Conservation (phyloP, 768 basidiomycete species). For the Pluteus cervinus region DNA sequence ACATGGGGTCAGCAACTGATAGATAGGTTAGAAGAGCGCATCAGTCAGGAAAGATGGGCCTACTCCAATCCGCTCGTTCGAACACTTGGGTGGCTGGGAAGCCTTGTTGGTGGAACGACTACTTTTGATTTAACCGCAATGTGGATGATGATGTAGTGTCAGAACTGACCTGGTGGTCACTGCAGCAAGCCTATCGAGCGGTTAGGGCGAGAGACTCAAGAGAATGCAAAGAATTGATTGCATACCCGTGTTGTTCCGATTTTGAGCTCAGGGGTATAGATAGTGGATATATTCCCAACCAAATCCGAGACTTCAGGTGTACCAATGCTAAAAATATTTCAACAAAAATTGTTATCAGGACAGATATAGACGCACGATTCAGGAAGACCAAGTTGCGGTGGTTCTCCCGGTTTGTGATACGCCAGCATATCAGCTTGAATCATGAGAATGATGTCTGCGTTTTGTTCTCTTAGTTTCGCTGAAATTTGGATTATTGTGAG, state of each 20-base stretch:
- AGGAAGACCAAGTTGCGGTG: constrained; percentile 79
- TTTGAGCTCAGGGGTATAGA: constrained; percentile 77
- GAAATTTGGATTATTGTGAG: constrained; percentile 3
- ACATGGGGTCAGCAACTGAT: constrained; percentile 82
- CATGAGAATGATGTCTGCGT: constrained; percentile 74
- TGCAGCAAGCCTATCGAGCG: constrained; percentile 67
- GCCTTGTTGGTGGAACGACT: constrained; percentile 80
- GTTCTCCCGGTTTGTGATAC: constrained; percentile 75
- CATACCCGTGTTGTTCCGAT: constrained; percentile 63
- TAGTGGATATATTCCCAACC: constrained; percentile 63
- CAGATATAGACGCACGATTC: constrained; percentile 39
- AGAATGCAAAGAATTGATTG: constrained; percentile 4
- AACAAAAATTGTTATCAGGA: constrained; percentile 1
- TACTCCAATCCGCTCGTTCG: constrained; percentile 75
- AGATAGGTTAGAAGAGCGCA: constrained; percentile 1
- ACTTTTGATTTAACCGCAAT: constrained; percentile 4
- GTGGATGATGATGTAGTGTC: background rate
- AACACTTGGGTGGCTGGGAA: constrained; percentile 86
- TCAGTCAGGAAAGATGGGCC: constrained; percentile 13
- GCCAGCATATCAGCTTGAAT: constrained; percentile 92
- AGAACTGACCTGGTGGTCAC: constrained; percentile 73
- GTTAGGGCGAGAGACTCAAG: constrained; percentile 1
- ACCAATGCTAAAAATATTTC: constrained; percentile 57
- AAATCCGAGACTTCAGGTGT: constrained; percentile 72
- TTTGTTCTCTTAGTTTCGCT: constrained; percentile 39